phyloP scores from a whole-genome alignment of 208 protist species.

The Trypanosoma lewisi region DNA sequence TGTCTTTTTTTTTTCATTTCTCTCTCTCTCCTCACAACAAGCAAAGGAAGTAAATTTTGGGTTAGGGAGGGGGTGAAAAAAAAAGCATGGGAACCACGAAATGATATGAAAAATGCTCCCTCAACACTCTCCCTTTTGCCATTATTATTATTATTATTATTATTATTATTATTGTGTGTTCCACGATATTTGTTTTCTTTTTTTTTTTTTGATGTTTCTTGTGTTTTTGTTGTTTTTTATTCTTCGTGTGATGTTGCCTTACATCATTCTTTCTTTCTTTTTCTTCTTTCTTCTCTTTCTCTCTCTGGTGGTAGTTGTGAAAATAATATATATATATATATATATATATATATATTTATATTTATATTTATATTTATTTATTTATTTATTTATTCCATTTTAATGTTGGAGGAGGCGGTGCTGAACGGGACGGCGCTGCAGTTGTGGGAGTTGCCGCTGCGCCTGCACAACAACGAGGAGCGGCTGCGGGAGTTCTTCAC shows the following conservation, averaged over 20 bases:
- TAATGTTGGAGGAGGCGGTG: slow-evolving; percentile 50
- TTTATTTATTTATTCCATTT: background rate
- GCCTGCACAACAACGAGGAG: slow-evolving; percentile 24
- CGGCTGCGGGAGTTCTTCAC: slow-evolving; percentile 48
- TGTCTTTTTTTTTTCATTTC: background rate
- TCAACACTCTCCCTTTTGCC: too few relatives aligned
- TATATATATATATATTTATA: slow-evolving; percentile 24
- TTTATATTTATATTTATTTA: slow-evolving; percentile 14
- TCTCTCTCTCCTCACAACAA: too few relatives aligned
- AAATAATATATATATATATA: slow-evolving; percentile 16
- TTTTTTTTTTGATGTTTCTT: too few relatives aligned
- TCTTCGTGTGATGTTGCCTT: background rate
- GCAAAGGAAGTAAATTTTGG: too few relatives aligned
- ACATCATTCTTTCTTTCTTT: too few relatives aligned
- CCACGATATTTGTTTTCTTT: too few relatives aligned
- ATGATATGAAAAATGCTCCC: too few relatives aligned
- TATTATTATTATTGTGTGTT: too few relatives aligned
- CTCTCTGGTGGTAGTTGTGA: background rate
- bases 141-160: too few relatives aligned
- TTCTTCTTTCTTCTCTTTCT: background rate
- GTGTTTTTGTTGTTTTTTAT: too few relatives aligned
- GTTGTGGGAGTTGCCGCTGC: slow-evolving; percentile 34
- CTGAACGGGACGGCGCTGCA: slow-evolving; percentile 46
- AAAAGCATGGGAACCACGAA: too few relatives aligned
- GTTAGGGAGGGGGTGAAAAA: too few relatives aligned